Base-by-base conservation (phyloP, 1,284 basidiomycete species). In the Boletellus deceptivus region DNA sequence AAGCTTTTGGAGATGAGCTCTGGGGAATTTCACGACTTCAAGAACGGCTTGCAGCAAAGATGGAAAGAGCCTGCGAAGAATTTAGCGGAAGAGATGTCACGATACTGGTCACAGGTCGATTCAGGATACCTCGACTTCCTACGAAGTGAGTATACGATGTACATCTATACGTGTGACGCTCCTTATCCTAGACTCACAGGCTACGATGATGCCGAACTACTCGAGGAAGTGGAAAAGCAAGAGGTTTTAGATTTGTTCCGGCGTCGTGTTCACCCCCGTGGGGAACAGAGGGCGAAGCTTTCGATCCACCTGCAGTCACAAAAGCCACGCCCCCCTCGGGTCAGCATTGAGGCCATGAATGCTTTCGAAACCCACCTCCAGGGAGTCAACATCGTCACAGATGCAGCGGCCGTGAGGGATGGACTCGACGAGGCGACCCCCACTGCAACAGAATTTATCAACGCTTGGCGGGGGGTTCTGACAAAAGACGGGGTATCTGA, bases 211-310 rank as follows among this genome's bases (percentile, higher is more conserved):
- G 65, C 68, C 29, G 39, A 55, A 43, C 46, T 59, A 4, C 51
- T 59, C 24, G 59, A 59, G 33, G 49, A 54, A 16, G 74, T 93
- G 49, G 87, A 81, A 8, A 93, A 93, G 71, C 71, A 83, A 7
- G 91, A 98, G 24, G 77, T 98, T 33, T 56, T 92, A n/a, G 67
- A 78, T 6, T 71, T 98, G 46, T 94, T 93, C 77, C 73, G 81
- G 54, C 72, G 75, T 22, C 77, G 79, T 50, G 80, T 93, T 41
- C 85, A 93, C 67, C 87, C 87, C 1, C 79, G 78, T 1, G 91
- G 89, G 0, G 57, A 75, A 27, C 77, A 74, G 3, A 82, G 92
- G 38, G 75, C 84, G 34, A 96, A 96, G 69, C 70, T 96, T 25
- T 91, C 93, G 0, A 73, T 93, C 16, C 93, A 97, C 61, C 73